Base-by-base conservation (phyloP, 352 stramenopile genomes). In the Plasmopara halstedii region DNA sequence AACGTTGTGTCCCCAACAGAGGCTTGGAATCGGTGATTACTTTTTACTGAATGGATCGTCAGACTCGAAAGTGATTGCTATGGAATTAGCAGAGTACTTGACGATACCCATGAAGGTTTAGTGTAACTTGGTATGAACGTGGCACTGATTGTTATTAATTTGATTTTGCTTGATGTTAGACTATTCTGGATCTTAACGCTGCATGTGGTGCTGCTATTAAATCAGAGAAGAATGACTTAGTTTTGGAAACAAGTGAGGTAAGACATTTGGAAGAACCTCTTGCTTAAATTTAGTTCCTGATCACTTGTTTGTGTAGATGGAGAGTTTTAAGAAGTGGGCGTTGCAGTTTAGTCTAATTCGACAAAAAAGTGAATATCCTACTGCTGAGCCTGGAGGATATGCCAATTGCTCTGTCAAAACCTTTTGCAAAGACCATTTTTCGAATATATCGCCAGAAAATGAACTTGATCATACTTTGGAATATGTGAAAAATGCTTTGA, bases 381-480 rank as follows among this genome's bases (percentile, higher is more conserved):
- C 58, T 10, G 43, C 62, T 3, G 52, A 67, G 6, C 45, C 58
- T 3, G 69, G 61, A 21, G 71, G 70, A 3, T 62, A 83, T 21
- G 72, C 79, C 0, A 80, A 71, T 18, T 72, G 58, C 54, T 82
- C 79, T 0, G 56, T 77, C 4, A 87, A 84, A 55, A 60, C 73
- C 2, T 90, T 85, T 46, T 84, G 70, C 61, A 85, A 86, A 23
- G 75, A 90, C 22, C 65, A 82, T 29, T 71, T 88, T n/a, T 56
- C 77, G 10, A 79, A 79, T 33, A 81, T 90, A 19, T 77, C 71
- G 11, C 79, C 79, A 0, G 79, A 90, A 36, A 83, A 85, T 31
- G 79, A 90, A 46, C 52, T 88, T 0, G 75, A 90, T 46, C 75
- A 88, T 39, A 85, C 76, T 3, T 62, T 88, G 2, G 78, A 90